These are phyloP conservation scores for Tetrapisispora pingtungensis DNA, from an alignment of 805 yeast species.

Conservation along the genomic window DNA sequence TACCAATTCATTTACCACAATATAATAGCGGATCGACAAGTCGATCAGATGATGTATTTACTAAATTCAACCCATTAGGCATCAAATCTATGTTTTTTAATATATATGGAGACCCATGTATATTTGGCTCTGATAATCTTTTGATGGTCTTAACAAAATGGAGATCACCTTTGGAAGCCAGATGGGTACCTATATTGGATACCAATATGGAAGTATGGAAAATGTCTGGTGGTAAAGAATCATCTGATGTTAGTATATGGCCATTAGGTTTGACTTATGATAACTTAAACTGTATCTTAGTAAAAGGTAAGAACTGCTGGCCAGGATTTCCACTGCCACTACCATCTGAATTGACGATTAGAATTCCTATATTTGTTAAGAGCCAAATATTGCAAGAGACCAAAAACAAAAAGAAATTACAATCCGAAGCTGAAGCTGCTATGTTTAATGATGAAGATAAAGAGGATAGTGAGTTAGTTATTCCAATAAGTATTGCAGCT, in stretches of 20 bases:
- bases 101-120: slow-evolving; percentile 81
- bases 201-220: slow-evolving; percentile 36
- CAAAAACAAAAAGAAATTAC: slow-evolving; percentile 25
- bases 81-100: slow-evolving; percentile 70
- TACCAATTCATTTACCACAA: slow-evolving; percentile 33
- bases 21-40: slow-evolving; percentile 10
- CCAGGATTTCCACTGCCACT: slow-evolving; percentile 81
- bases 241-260: slow-evolving; percentile 58
- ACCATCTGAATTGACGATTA: slow-evolving; percentile 66
- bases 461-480: slow-evolving; percentile 18
- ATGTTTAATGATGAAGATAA: slow-evolving; percentile 11
- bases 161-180: slow-evolving; percentile 65
- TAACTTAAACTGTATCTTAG: slow-evolving; percentile 60
- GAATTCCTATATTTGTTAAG: slow-evolving; percentile 46
- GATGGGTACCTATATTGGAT: slow-evolving; percentile 81
- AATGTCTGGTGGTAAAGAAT: slow-evolving; percentile 38
- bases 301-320: slow-evolving; percentile 54
- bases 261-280: slow-evolving; percentile 73
- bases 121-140: slow-evolving; percentile 70
- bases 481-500: slow-evolving; percentile 30
- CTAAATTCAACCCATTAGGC: slow-evolving; percentile 27
- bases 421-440: slow-evolving; percentile 14
- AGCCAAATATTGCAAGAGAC: slow-evolving; percentile 23
- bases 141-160: slow-evolving; percentile 64
- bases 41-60: slow-evolving; percentile 28